Evolutionary conservation across 148 eudicot species (phyloP).

Genomic region (Rhododendron vialii): DNA sequence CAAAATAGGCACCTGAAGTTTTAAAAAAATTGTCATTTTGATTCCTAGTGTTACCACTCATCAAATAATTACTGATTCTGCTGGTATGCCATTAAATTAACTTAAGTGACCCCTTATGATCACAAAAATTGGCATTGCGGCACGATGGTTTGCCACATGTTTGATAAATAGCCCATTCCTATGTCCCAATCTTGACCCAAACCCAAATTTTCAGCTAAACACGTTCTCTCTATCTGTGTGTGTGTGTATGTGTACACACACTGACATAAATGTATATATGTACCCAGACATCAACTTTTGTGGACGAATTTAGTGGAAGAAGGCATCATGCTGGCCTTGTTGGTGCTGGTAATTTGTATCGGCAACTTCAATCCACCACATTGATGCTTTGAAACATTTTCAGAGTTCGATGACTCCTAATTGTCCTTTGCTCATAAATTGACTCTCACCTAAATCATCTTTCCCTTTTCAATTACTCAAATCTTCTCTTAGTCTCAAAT

Average conservation of each 20-base stretch:
- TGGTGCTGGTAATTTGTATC: not conserved
- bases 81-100: not conserved
- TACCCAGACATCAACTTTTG: not conserved
- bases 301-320: not conserved
- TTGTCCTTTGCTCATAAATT: not conserved
- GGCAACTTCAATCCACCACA: not conserved
- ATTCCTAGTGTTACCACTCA: not conserved
- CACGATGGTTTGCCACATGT: not conserved
- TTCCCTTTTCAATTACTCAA: not conserved
- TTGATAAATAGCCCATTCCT: not conserved
- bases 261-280: not conserved
- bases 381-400: not conserved
- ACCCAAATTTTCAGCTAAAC: not conserved
- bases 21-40: not conserved
- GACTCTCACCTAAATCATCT: not conserved
- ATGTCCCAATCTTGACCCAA: not conserved
- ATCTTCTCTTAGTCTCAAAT: not conserved
- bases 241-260: not conserved
- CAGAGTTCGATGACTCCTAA: not conserved
- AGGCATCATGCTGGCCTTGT: not conserved
- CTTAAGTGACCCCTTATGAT: not conserved
- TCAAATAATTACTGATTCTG: not conserved
- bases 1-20: not conserved
- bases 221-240: not conserved
- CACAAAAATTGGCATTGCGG: not conserved